Base-by-base conservation (phyloP, 345 rosid genomes). In the Salix viminalis region DNA sequence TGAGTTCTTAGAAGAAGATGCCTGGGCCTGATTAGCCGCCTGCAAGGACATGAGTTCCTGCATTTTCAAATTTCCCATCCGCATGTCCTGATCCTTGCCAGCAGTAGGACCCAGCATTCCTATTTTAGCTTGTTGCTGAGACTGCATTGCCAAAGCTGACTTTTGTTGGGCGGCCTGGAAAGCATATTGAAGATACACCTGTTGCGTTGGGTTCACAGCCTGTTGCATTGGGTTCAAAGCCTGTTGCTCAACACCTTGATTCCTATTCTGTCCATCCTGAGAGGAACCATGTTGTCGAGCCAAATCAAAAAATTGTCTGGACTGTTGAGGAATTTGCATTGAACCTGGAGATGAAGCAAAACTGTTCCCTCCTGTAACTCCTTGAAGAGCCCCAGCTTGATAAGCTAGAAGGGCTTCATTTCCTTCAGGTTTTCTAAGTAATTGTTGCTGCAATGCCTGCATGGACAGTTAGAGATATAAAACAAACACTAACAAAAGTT, bases 131-230 rank as follows among this genome's bases (percentile, higher is more conserved):
- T 90, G 97, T 76, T 91, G 97, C 69, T 91, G 92, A 16, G 87
- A 75, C 73, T 83, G 90, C 81, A 80, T 77, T 30, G 78, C 82
- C 74, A 84, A 74, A 70, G 89, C 77, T 23, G 93, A 84, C 83
- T 91, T 91, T 62, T 90, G 92, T 68, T 82, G 97, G 21, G 89
- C 73, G 48, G 89, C 90, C 75, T 89, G 94, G 36, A 85, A 79
- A 84, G 94, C 95, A 84, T 76, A 88, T 80, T 94, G 99, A 36
- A 89, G 77, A 89, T 91, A 91, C 6, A 97, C 98, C 83, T 94
- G 98, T 69, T 92, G 97, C 77, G 84, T 82, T 4, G 97, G 97
- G 79, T 85, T 96, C 71, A 90, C 71, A 72, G 97, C 98, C 83
- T 94, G 98, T 69, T 92, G 97, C 77, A 85, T 83, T 4, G 97